These are phyloP conservation scores for Psilocybe subaeruginosa DNA, from an alignment of 768 basidiomycete species.

Conservation along the genomic window DNA sequence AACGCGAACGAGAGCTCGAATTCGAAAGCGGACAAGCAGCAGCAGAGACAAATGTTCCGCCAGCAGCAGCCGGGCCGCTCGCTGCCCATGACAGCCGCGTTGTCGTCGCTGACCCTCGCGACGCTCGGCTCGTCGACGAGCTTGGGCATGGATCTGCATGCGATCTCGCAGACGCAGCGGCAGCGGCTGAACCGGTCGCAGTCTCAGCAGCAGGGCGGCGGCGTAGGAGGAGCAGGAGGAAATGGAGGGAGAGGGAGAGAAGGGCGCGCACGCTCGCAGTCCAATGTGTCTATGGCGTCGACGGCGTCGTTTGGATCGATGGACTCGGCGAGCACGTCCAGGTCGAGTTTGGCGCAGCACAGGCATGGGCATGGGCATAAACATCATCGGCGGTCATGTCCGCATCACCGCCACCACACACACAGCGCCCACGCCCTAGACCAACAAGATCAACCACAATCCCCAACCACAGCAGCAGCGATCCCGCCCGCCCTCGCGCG, in stretches of 20 bases:
- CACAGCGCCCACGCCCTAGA: no score
- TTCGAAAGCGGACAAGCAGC: background rate
- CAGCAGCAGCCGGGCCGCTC: slow-evolving; percentile 13
- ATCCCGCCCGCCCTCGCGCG: background rate
- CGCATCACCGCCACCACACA: background rate
- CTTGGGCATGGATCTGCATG: background rate
- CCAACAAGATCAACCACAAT: background rate
- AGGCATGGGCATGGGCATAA: background rate
- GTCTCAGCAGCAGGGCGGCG: background rate
- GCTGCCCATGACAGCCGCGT: slow-evolving; percentile 24
- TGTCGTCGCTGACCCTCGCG: slow-evolving; percentile 30
- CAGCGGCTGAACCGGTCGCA: background rate
- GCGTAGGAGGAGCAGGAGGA: no score
- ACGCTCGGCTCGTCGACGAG: slow-evolving; percentile 19
- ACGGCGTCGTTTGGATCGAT: background rate
- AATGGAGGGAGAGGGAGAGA: background rate
- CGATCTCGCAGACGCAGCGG: background rate
- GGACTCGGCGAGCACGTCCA: background rate
- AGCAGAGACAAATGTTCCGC: background rate
- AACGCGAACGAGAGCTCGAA: background rate
- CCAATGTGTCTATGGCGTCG: background rate
- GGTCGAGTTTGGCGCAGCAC: background rate
- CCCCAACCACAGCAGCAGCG: background rate
- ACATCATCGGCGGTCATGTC: background rate
- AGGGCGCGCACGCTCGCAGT: background rate